These are phyloP conservation scores for Globisporangium radiosum DNA, from an alignment of 352 stramenopile genomes.

Conservation along the genomic window DNA sequence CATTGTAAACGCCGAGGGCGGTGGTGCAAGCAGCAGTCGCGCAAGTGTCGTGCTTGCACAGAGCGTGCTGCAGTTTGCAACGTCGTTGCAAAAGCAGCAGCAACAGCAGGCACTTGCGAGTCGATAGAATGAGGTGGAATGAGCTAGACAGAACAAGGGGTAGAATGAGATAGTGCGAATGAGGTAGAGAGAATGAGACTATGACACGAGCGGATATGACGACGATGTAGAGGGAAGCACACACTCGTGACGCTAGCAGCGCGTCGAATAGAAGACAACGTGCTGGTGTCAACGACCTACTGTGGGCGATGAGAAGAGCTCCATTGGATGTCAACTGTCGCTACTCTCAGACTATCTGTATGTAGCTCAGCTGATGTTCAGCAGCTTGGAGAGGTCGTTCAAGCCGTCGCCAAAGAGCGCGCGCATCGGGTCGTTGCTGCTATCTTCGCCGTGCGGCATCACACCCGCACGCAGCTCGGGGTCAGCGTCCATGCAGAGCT, in stretches of 20 bases:
- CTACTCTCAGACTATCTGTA: not conserved
- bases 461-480: constrained; percentile 38
- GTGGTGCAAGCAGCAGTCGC: constrained; percentile 16
- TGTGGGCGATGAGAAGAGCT: too few relatives aligned
- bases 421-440: constrained; percentile 8
- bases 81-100: constrained; percentile 1
- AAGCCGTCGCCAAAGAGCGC: constrained; percentile 47
- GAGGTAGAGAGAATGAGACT: too few relatives aligned
- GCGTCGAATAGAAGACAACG: too few relatives aligned
- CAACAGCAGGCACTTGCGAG: not conserved
- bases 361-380: not conserved
- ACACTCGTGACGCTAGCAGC: too few relatives aligned
- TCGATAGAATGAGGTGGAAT: constrained; percentile 1
- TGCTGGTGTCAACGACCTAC: too few relatives aligned
- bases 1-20: constrained; percentile 19
- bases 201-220: too few relatives aligned
- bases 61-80: constrained; percentile 28
- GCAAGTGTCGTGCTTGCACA: constrained; percentile 33
- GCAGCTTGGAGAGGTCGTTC: constrained; percentile 42
- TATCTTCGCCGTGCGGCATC: not conserved
- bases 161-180: too few relatives aligned
- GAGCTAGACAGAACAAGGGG: not conserved
- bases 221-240: too few relatives aligned
- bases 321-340: too few relatives aligned
- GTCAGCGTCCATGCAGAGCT: constrained; percentile 73